A percentile compares a stretch with the other conserved stretches of the same genome.
These are phyloP conservation scores for Coccomyxa subellipsoidea DNA, from an alignment of 163 green algal species.

Conservation along the genomic window DNA sequence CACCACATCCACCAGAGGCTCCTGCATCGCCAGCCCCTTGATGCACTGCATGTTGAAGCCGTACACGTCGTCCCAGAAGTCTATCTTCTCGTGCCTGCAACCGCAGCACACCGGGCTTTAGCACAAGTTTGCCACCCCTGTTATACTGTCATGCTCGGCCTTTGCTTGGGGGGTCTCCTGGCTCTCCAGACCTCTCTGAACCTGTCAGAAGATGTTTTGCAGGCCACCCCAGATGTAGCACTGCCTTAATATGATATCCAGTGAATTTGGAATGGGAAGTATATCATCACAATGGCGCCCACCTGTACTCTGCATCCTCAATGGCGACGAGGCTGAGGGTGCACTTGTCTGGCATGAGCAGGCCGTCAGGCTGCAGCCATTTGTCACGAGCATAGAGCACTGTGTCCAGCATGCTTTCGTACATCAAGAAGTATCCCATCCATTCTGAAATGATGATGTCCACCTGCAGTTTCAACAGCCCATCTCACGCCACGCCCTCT, in stretches of 20 bases:
- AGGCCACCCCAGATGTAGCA: too few relatives aligned
- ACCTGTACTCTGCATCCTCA: conserved; percentile 86
- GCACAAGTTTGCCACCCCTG: too few relatives aligned
- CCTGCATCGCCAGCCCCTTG: conserved; percentile 69
- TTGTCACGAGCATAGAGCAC: conserved; percentile 91
- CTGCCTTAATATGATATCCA: too few relatives aligned
- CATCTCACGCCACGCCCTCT: too few relatives aligned
- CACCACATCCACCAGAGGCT: conserved; percentile 91
- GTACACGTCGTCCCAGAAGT: conserved; percentile 97
- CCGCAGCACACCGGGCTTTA: background rate
- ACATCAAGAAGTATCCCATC: conserved; percentile 98
- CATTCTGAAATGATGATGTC: conserved; percentile 95
- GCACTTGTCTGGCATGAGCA: conserved; percentile 87
- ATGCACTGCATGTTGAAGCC: conserved; percentile 94
- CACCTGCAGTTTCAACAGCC: conserved; percentile 43
- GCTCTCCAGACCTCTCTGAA: too few relatives aligned
- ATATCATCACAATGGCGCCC: background rate
- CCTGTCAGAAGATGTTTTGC: too few relatives aligned
- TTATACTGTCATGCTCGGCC: too few relatives aligned
- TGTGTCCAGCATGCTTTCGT: conserved; percentile 95
- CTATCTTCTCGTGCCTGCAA: conserved; percentile 76
- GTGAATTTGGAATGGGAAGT: too few relatives aligned
- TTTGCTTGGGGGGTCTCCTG: too few relatives aligned
- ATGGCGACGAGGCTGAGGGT: conserved; percentile 73
- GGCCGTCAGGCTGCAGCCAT: conserved; percentile 82